Evolutionary conservation across 441 rosid genomes (phyloP).

Genomic region (Brassica hybrid): DNA sequence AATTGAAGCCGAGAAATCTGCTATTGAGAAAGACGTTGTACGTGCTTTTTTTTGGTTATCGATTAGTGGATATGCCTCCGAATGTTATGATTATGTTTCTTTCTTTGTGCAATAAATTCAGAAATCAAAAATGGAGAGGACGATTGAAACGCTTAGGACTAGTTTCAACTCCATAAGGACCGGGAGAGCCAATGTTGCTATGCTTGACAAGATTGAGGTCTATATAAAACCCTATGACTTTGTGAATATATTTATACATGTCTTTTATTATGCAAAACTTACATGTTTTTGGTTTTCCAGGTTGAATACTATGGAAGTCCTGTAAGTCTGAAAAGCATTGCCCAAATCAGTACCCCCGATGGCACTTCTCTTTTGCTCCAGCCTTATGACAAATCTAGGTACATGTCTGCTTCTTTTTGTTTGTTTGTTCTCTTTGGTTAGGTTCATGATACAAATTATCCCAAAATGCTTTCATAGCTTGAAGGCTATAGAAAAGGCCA

Average conservation of each 20-base stretch:
- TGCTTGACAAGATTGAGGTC: constrained; percentile 89
- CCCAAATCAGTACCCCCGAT: constrained; percentile 93
- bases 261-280: not conserved
- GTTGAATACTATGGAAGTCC: constrained; percentile 97
- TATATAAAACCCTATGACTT: not conserved
- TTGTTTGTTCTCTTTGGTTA: not conserved
- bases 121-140: constrained; percentile 89
- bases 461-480: constrained; percentile 50
- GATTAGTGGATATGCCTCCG: not conserved
- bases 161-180: constrained; percentile 87
- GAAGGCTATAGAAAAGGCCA: constrained; percentile 91
- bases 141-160: constrained; percentile 70
- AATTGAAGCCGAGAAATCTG: constrained; percentile 74
- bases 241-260: not conserved
- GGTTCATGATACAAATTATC: constrained; percentile 27
- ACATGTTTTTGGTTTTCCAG: constrained; percentile 34
- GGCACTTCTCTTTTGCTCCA: constrained; percentile 85
- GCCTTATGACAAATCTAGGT: constrained; percentile 97
- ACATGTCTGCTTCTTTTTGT: not conserved
- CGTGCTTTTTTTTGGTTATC: constrained; percentile 29
- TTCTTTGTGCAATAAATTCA: constrained; percentile 25
- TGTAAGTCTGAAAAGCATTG: constrained; percentile 86
- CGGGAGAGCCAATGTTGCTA: constrained; percentile 65
- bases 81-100: constrained; percentile 11
- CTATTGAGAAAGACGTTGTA: constrained; percentile 75